phyloP scores from a whole-genome alignment of 768 basidiomycete genomes.

The Suillus placidus region DNA sequence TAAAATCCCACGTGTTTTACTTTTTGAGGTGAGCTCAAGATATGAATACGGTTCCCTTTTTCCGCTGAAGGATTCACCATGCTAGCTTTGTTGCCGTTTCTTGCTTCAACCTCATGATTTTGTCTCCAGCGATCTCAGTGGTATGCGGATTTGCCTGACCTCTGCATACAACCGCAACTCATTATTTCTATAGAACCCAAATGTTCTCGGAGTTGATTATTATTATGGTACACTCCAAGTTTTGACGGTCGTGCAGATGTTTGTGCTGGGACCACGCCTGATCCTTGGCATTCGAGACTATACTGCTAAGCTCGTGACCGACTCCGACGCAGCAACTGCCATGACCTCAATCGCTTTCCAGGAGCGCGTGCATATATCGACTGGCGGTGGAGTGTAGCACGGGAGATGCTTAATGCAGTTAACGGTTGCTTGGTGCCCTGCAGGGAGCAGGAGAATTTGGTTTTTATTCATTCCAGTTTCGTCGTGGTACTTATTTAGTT shows the following conservation, averaged over 20 bases:
- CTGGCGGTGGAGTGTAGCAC: neutral
- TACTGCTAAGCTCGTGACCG: neutral
- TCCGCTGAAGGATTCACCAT: neutral
- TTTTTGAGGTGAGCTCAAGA: neutral
- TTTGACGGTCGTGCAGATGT: neutral
- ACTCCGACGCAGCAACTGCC: neutral
- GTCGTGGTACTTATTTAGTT: neutral
- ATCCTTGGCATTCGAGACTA: neutral
- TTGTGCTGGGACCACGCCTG: neutral
- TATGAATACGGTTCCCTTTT: neutral
- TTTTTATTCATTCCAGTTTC: neutral
- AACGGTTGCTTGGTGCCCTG: neutral
- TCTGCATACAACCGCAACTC: neutral
- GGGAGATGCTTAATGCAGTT: neutral
- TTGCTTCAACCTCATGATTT: neutral
- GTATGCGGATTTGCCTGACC: neutral
- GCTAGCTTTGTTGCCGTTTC: neutral
- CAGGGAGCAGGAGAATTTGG: neutral
- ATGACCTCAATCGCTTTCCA: neutral
- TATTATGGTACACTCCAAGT: neutral
- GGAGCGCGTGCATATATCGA: neutral
- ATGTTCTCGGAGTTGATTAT: neutral
- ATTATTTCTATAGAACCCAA: neutral
- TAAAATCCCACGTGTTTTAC: neutral
- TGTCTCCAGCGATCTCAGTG: neutral